Evolutionary conservation across 2,329 filamentous ascomycete genomes (phyloP).

Genomic region (Metarhizium brunneum): DNA sequence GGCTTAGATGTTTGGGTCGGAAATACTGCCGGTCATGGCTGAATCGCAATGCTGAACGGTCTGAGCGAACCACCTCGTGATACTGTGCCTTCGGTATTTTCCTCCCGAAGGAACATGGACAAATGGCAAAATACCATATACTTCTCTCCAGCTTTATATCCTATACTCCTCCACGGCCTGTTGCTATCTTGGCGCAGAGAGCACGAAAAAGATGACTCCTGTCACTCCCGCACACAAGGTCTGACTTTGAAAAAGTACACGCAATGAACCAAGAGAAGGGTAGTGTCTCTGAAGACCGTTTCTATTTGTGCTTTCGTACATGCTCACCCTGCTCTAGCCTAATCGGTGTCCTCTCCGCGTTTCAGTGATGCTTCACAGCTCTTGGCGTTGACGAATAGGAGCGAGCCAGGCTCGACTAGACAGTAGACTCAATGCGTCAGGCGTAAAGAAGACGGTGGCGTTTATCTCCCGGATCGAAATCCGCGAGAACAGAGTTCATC

Average conservation of each 20-base stretch:
- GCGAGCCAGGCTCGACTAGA: background rate
- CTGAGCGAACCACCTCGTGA: too few relatives aligned
- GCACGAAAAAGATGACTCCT: background rate
- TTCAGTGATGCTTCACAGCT: slow-evolving; percentile 2
- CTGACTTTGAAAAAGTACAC: background rate
- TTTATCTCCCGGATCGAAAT: background rate
- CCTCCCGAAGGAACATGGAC: background rate
- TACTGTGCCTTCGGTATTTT: background rate
- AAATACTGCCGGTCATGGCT: too few relatives aligned
- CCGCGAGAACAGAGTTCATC: background rate
- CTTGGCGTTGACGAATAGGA: background rate
- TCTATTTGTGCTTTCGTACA: too few relatives aligned
- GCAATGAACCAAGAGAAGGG: background rate
- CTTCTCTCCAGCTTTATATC: background rate
- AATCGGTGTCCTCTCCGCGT: background rate
- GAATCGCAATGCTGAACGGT: too few relatives aligned
- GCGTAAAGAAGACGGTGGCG: too few relatives aligned
- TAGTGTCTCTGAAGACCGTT: too few relatives aligned
- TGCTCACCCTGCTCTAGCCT: background rate
- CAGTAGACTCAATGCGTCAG: background rate
- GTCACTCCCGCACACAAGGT: background rate
- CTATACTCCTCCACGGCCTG: background rate
- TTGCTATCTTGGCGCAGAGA: background rate
- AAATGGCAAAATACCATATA: background rate
- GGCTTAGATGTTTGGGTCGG: too few relatives aligned